phyloP scores from a whole-genome alignment of 768 basidiomycete species.

The Termitomyces bulborhizus region DNA sequence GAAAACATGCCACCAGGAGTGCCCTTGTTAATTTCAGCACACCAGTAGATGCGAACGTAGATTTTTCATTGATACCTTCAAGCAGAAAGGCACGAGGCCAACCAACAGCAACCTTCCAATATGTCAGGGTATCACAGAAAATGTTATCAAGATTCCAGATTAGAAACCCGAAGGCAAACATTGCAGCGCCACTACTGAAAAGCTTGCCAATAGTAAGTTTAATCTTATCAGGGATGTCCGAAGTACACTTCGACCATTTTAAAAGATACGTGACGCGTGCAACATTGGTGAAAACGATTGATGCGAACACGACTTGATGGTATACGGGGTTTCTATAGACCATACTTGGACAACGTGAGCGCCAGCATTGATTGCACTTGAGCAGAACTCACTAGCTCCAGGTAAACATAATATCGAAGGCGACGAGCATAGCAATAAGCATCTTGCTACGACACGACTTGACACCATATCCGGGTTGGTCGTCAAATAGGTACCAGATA shows the following conservation, averaged over 20 bases:
- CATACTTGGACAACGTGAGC: constrained; percentile 33
- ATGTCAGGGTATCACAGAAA: constrained; percentile 55
- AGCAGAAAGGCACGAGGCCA: constrained; percentile 65
- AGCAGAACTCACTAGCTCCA: constrained; percentile 60
- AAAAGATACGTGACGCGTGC: constrained; percentile 50
- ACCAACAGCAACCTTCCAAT: constrained; percentile 48
- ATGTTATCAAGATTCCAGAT: constrained; percentile 82
- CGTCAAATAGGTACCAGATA: constrained; percentile 56
- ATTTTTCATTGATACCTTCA: constrained; percentile 35
- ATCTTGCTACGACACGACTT: constrained; percentile 29
- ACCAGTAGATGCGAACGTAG: not conserved
- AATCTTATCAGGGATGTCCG: constrained; percentile 34
- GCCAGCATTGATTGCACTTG: constrained; percentile 1
- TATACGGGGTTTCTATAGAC: constrained; percentile 71
- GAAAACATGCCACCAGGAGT: constrained; percentile 72
- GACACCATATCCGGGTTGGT: constrained; percentile 41
- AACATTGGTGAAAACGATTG: constrained; percentile 42
- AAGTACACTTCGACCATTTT: constrained; percentile 31
- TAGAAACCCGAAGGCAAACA: constrained; percentile 61
- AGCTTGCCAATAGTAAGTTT: constrained; percentile 35
- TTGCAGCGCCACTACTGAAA: constrained; percentile 45
- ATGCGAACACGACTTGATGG: constrained; percentile 71
- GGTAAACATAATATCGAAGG: constrained; percentile 59
- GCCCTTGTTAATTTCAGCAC: constrained; percentile 32
- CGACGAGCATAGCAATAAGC: constrained; percentile 29